Percentiles rank a stretch among this genome's conserved stretches.
phyloP scores from a whole-genome alignment of 2,329 filamentous ascomycete genomes.

The Aspergillus hiratsukae region DNA sequence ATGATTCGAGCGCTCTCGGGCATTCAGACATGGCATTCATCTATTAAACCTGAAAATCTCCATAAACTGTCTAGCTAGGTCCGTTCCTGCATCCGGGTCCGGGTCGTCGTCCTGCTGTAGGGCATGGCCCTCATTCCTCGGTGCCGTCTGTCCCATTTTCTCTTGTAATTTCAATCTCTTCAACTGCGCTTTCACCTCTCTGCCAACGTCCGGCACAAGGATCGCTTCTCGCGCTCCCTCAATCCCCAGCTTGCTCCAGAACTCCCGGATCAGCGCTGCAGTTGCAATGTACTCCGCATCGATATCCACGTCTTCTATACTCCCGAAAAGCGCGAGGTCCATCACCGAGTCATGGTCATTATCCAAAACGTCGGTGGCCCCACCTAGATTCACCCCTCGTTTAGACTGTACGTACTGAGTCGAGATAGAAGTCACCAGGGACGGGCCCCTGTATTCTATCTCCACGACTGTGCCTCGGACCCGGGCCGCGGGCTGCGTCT shows the following conservation, averaged over 20 bases:
- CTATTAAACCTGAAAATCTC: slow-evolving; percentile 42
- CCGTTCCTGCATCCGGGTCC: slow-evolving; percentile 33
- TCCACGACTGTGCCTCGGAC: slow-evolving; percentile 43
- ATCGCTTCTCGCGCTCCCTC: slow-evolving; percentile 38
- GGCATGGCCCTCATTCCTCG: slow-evolving; percentile 8
- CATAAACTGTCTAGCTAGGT: slow-evolving; percentile 44
- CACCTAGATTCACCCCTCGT: not conserved
- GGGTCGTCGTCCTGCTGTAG: slow-evolving; percentile 24
- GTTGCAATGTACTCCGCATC: slow-evolving; percentile 34
- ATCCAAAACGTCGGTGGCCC: not conserved
- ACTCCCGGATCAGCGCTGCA: slow-evolving; percentile 37
- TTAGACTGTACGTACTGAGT: slow-evolving; percentile 6
- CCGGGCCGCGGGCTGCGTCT: slow-evolving; percentile 34
- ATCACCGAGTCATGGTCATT: slow-evolving; percentile 22
- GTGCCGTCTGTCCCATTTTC: slow-evolving; percentile 6
- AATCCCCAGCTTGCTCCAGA: slow-evolving; percentile 37
- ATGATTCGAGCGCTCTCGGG: not conserved
- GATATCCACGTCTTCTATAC: slow-evolving; percentile 34
- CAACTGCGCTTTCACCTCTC: slow-evolving; percentile 32
- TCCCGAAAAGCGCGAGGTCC: slow-evolving; percentile 22
- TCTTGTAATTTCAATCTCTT: slow-evolving; percentile 15
- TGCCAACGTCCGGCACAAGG: slow-evolving; percentile 37
- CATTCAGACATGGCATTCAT: slow-evolving; percentile 11
- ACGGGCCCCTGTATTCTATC: slow-evolving; percentile 40
- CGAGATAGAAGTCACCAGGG: slow-evolving; percentile 24